Percentiles rank a stretch among this genome's conserved stretches.
phyloP scores from a whole-genome alignment of 345 rosid genomes.

The Abelmoschus esculentus region DNA sequence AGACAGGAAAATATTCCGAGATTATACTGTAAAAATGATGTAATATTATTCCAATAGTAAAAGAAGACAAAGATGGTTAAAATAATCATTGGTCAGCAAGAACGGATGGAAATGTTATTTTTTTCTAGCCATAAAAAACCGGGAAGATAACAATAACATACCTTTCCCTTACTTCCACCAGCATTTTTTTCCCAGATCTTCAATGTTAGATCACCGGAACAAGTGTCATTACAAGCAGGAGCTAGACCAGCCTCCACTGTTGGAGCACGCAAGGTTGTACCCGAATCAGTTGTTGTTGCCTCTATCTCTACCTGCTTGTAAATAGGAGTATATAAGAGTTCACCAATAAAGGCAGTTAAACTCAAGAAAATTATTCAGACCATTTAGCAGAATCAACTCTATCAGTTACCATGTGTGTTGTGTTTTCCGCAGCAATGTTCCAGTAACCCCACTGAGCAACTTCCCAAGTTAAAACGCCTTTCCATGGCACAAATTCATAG shows the following conservation, averaged over 20 bases:
- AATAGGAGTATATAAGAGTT: background rate
- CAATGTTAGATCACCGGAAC: slow-evolving; percentile 45
- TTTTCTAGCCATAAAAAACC: background rate
- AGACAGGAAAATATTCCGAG: background rate
- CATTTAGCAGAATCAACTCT: background rate
- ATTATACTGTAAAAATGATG: background rate
- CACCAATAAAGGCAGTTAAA: background rate
- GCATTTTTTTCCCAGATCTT: slow-evolving; percentile 65
- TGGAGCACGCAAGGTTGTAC: slow-evolving; percentile 85
- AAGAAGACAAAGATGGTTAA: background rate
- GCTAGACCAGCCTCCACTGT: slow-evolving; percentile 70
- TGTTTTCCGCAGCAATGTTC: slow-evolving; percentile 72
- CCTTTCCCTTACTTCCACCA: slow-evolving; percentile 86
- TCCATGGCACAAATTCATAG: slow-evolving; percentile 95
- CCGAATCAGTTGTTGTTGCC: slow-evolving; percentile 62
- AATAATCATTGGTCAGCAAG: background rate
- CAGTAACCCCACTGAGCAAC: slow-evolving; percentile 76
- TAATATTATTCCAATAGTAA: background rate
- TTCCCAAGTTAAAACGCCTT: slow-evolving; percentile 69
- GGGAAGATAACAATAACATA: slow-evolving; percentile 15
- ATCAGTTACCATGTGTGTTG: slow-evolving; percentile 48
- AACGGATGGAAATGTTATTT: background rate
- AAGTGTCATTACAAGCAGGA: slow-evolving; percentile 49
- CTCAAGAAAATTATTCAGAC: background rate
- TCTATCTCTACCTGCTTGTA: slow-evolving; percentile 60